phyloP scores from a whole-genome alignment of 2,329 filamentous ascomycete species.

The Colletotrichum abscissum region DNA sequence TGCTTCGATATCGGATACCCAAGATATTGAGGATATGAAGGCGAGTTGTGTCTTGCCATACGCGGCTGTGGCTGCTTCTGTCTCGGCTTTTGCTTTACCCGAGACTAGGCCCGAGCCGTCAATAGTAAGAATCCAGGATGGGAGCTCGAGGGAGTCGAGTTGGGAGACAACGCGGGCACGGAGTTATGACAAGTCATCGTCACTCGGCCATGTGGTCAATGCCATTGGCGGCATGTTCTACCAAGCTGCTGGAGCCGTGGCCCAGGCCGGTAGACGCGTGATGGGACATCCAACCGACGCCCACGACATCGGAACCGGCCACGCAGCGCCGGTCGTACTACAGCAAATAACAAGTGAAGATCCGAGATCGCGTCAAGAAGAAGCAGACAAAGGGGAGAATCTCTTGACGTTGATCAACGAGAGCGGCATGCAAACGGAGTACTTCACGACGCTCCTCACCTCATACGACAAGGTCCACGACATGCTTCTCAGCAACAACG shows the following conservation, averaged over 20 bases:
- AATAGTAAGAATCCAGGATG: not conserved
- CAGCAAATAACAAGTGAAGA: not conserved
- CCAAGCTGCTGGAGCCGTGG: not conserved
- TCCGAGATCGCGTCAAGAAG: not conserved
- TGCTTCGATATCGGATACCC: not conserved
- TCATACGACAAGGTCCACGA: not conserved
- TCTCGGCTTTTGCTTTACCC: not conserved
- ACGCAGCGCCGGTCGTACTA: no score
- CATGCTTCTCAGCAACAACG: not conserved
- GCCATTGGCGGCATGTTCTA: not conserved
- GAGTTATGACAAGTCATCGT: not conserved
- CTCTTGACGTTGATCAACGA: not conserved
- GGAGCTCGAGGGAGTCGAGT: not conserved
- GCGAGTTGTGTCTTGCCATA: not conserved
- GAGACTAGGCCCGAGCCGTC: not conserved
- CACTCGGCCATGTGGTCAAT: not conserved
- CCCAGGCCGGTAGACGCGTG: not conserved
- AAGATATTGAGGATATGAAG: conserved; percentile 6
- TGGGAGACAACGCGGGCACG: not conserved
- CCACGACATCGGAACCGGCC: not conserved
- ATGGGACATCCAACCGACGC: not conserved
- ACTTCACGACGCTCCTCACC: conserved; percentile 12
- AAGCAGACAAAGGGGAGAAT: not conserved
- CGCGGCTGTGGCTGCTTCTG: not conserved
- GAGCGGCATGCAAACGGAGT: not conserved